Conservation (phyloP, 1,139 yeast species). For the Blastobotrys serpentis region DNA sequence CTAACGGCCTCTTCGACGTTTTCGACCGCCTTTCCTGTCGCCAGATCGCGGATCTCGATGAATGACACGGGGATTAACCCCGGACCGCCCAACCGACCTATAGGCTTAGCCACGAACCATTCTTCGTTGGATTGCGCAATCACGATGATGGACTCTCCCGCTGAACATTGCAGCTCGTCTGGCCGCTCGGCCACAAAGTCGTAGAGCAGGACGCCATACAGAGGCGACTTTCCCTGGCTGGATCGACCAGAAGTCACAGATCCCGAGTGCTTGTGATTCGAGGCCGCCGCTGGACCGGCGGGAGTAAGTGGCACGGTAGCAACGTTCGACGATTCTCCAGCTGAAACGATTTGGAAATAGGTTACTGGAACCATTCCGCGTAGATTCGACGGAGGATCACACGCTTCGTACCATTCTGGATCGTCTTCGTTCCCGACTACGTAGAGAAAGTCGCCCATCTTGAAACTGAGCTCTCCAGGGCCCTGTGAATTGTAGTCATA, state of each 20-base stretch:
- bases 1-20: slow-evolving; percentile 56
- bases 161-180: slow-evolving; percentile 79
- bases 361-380: slow-evolving; percentile 86
- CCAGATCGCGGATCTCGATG: slow-evolving; percentile 79
- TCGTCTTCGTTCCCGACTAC: slow-evolving; percentile 64
- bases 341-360: slow-evolving; percentile 71
- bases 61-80: slow-evolving; percentile 92
- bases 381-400: slow-evolving; percentile 74
- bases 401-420: slow-evolving; percentile 83
- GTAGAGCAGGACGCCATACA: slow-evolving; percentile 69
- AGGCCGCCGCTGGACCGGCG: slow-evolving; percentile 5
- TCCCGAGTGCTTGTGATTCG: slow-evolving; percentile 13
- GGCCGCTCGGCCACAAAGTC: slow-evolving; percentile 86
- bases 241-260: slow-evolving; percentile 8
- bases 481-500: slow-evolving; percentile 77
- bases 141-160: slow-evolving; percentile 86
- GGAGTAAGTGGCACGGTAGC: slow-evolving; percentile 39
- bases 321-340: slow-evolving; percentile 37
- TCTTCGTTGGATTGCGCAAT: slow-evolving; percentile 96
- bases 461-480: slow-evolving; percentile 75
- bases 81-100: slow-evolving; percentile 93
- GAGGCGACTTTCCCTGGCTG: slow-evolving; percentile 33
- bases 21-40: slow-evolving; percentile 52
- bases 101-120: slow-evolving; percentile 97
- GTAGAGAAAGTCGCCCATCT: slow-evolving; percentile 85